A percentile compares a stretch with the other conserved stretches of the same genome.
These are phyloP conservation scores for Solanum sparsipilum DNA, from an alignment of 257 asterid species.

Conservation along the genomic window DNA sequence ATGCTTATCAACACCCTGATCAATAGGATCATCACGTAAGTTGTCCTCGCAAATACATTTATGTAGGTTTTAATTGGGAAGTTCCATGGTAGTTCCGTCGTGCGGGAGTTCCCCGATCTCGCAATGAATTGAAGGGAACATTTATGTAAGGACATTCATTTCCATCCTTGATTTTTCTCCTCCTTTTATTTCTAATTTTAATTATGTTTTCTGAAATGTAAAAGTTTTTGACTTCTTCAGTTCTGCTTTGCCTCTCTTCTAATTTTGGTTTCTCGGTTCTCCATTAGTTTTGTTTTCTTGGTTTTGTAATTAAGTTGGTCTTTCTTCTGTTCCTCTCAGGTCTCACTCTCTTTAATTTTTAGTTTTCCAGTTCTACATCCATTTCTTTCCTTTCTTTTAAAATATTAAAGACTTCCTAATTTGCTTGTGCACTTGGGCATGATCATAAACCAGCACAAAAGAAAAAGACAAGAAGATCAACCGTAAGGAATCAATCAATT, in stretches of 20 bases:
- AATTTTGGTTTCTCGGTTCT: background rate
- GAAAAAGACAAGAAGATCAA: background rate
- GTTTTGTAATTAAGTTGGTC: background rate
- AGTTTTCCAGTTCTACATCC: background rate
- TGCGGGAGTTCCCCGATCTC: background rate
- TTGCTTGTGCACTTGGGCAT: background rate
- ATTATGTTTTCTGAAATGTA: background rate
- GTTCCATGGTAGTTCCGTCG: background rate
- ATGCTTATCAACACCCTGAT: background rate
- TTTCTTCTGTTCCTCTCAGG: background rate
- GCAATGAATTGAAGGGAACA: background rate
- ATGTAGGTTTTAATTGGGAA: background rate
- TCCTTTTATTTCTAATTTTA: background rate
- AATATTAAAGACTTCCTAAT: background rate
- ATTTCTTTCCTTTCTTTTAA: background rate
- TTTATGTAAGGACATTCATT: background rate
- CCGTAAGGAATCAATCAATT: background rate
- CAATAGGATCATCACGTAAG: background rate
- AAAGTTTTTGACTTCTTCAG: background rate
- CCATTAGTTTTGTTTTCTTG: background rate
- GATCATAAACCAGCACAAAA: background rate
- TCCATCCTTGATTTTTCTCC: background rate
- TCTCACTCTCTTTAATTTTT: background rate
- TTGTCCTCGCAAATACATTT: background rate
- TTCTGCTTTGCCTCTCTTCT: background rate